Evolutionary conservation across 345 rosid genomes (phyloP).

Genomic region (Abelmoschus esculentus): DNA sequence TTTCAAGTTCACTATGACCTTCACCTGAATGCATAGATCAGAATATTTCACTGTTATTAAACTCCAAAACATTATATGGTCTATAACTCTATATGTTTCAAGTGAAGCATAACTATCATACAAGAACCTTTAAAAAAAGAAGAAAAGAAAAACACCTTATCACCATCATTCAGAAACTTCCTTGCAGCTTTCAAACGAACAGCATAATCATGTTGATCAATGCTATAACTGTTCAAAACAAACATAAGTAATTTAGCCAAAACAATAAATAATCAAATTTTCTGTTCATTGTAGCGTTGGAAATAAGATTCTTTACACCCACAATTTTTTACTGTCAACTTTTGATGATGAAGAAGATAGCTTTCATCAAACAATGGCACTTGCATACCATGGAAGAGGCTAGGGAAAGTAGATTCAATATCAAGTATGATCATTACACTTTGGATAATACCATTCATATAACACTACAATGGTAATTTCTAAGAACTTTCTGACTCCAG

Average conservation of each 20-base stretch:
- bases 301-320: background rate
- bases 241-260: constrained; percentile 8
- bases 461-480: background rate
- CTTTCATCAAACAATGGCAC: background rate
- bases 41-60: constrained; percentile 6
- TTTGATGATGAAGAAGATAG: background rate
- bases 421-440: background rate
- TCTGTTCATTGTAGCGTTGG: background rate
- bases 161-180: constrained; percentile 83
- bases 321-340: background rate
- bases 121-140: constrained; percentile 17
- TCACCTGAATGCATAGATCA: constrained; percentile 52
- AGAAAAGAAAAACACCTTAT: constrained; percentile 45
- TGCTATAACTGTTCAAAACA: constrained; percentile 56
- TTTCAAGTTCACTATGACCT: constrained; percentile 81
- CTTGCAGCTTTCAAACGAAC: constrained; percentile 82
- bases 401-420: background rate
- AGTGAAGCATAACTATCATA: background rate
- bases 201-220: constrained; percentile 85
- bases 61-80: background rate
- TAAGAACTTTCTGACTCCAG: background rate
- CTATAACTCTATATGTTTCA: background rate
- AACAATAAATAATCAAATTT: constrained; percentile 21
- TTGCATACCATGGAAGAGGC: background rate
- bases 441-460: background rate